A percentile compares a stretch with the other conserved stretches of the same genome.
phyloP scores from a whole-genome alignment of 2,329 filamentous ascomycete species.

The Trichoderma polysporum region DNA sequence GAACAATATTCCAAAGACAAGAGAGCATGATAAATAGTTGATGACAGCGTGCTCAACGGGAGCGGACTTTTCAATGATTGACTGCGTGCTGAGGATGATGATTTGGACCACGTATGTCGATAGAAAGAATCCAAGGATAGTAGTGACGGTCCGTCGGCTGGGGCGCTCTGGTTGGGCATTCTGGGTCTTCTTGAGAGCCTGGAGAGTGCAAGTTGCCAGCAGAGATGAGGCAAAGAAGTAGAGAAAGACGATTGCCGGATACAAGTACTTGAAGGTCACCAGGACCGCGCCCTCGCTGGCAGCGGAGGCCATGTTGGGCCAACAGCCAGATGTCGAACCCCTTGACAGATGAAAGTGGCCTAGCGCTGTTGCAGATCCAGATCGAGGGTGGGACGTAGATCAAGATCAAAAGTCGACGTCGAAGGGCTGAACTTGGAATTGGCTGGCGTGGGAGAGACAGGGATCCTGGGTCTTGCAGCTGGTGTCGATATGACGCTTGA shows the following conservation, averaged over 20 bases:
- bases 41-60: conserved; percentile 52
- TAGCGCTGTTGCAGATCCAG: neutral
- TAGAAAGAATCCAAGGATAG: conserved; percentile 46
- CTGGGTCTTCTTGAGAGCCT: conserved; percentile 39
- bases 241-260: conserved; percentile 55
- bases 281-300: conserved; percentile 32
- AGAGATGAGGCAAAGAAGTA: conserved; percentile 56
- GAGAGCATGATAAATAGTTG: conserved; percentile 59
- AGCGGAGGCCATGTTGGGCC: conserved; percentile 17
- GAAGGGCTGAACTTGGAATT: neutral
- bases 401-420: neutral
- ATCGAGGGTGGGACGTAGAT: neutral
- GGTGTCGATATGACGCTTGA: neutral
- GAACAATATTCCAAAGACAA: conserved; percentile 63
- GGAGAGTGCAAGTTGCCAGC: conserved; percentile 53
- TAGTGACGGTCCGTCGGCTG: conserved; percentile 32
- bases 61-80: conserved; percentile 19
- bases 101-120: conserved; percentile 51
- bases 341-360: neutral
- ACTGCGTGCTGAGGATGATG: conserved; percentile 34
- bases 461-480: neutral
- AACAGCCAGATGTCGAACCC: neutral
- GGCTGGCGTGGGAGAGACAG: neutral
- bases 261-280: conserved; percentile 56
- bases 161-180: conserved; percentile 23